phyloP scores from a whole-genome alignment of 371 early-diverging fungal genomes.

The Cokeromyces recurvatus region DNA sequence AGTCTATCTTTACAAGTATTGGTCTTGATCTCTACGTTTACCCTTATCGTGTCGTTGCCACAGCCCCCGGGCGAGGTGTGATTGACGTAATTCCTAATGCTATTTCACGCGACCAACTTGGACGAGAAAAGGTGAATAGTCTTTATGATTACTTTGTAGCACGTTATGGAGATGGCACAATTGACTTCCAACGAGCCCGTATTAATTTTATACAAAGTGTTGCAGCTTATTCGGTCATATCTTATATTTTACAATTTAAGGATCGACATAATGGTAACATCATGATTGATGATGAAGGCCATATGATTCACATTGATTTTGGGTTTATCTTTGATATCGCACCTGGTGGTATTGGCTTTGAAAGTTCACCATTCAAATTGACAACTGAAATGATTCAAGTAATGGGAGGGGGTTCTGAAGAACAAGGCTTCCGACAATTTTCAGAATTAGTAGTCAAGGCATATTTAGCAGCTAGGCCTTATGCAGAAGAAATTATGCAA shows the following conservation, averaged over 20 bases:
- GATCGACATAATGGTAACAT: slow-evolving; percentile 99
- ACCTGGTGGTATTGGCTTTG: slow-evolving; percentile 98
- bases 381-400: slow-evolving; percentile 98
- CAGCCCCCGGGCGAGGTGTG: slow-evolving; percentile 96
- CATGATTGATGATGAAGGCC: slow-evolving; percentile 97
- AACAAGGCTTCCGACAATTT: slow-evolving; percentile 84
- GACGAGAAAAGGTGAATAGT: slow-evolving; percentile 97
- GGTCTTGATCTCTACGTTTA: slow-evolving; percentile 95
- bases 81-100: slow-evolving; percentile 99
- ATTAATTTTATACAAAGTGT: slow-evolving; percentile 94
- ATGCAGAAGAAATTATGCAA: slow-evolving; percentile 90
- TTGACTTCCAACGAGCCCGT: slow-evolving; percentile 89
- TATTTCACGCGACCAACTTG: slow-evolving; percentile 97
- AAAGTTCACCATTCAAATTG: slow-evolving; percentile 97
- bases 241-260: slow-evolving; percentile 96
- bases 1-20: slow-evolving; percentile 88
- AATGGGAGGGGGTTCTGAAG: slow-evolving; percentile 85
- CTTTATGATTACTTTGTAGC: slow-evolving; percentile 94
- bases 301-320: slow-evolving; percentile 99
- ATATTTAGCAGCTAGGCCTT: slow-evolving; percentile 89
- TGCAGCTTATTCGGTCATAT: slow-evolving; percentile 97
- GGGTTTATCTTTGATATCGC: slow-evolving; percentile 99
- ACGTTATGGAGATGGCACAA: slow-evolving; percentile 87
- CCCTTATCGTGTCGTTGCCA: slow-evolving; percentile 98
- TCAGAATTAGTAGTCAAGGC: slow-evolving; percentile 92